Conservation (phyloP, 768 basidiomycete species). For the Astraeus odoratus region DNA sequence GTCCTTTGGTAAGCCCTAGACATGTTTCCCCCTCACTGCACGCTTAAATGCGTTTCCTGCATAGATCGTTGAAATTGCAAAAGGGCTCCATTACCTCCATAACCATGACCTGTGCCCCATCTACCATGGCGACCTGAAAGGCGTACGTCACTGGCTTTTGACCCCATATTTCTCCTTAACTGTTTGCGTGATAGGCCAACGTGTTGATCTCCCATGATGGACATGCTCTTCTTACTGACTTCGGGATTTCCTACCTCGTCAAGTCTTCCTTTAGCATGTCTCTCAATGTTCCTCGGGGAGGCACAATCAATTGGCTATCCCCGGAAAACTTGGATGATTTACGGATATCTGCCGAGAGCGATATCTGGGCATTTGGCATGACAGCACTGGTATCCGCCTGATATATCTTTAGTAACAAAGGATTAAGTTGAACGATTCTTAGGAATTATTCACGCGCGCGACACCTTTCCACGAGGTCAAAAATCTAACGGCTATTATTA, state of each 20-base stretch:
- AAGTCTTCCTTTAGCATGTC: not conserved
- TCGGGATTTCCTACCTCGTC: not conserved
- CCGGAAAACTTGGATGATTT: not conserved
- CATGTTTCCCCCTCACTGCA: not conserved
- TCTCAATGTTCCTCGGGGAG: not conserved
- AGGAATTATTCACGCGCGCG: not conserved
- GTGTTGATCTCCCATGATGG: not conserved
- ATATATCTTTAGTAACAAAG: not conserved
- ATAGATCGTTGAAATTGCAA: conserved; percentile 31
- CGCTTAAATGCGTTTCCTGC: not conserved
- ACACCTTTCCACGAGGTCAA: not conserved
- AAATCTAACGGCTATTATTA: not conserved
- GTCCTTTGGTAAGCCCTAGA: not conserved
- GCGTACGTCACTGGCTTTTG: not conserved
- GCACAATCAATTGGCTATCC: not conserved
- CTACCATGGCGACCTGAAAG: conserved; percentile 2
- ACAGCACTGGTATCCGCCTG: not conserved
- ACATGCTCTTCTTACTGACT: not conserved
- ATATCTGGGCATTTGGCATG: not conserved
- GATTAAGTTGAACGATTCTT: not conserved
- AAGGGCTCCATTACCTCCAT: conserved; percentile 32
- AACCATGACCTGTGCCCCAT: conserved; percentile 23
- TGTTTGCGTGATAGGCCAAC: not conserved
- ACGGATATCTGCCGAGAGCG: not conserved
- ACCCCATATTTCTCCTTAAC: not conserved